Evolutionary conservation across 441 rosid species (phyloP), one percentile per base, ranked within the genome.

Genomic region (Capsella rubella): DNA sequence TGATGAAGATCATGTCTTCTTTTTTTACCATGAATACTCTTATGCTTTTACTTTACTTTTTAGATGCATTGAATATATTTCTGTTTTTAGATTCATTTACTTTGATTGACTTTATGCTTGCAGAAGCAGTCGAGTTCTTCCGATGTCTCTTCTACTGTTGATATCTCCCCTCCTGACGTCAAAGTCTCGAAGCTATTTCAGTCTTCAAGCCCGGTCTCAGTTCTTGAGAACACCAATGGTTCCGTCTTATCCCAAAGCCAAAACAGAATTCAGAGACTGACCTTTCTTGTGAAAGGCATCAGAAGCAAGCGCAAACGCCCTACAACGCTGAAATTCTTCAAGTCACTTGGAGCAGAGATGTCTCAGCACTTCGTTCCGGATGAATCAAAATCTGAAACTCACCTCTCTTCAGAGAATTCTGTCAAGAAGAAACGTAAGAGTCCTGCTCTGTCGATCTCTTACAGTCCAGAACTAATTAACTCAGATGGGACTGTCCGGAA

Each of bases 201-300:
- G 71, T 81, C 92, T 60, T 82, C 88, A 58, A 88, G 93, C 75
- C 93, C 95, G 29, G 85, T 87, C 37, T 90, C 98, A 57, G 95
- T 93, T 66, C 90, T 90, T 13, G 98, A 87, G 77, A 91, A 76
- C 75, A 76, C 85, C 74, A 71, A 65, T 3, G 83, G 90, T 80
- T 87, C 90, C 29, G 83, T 79, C 79, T 84, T 84, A 27, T 82
- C 84, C 40, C 89, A 82, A 42, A 93, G 84, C 60, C 61, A 64
- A 52, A 53, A 68, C 6, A 53, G 72, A 37, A 49, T 69, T 67
- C 76, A 81, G 39, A 81, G 75, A 78, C 76, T 80, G 31, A 50
- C 46, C 54, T 78, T 85, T 64, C 86, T 84, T 0, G 84, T 83
- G 79, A 94, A 85, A 81, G 89, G 97, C 9, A 62, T 89, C 55